Base-by-base conservation (phyloP, 2,329 filamentous ascomycete genomes). In the Trichoderma asperellum region DNA sequence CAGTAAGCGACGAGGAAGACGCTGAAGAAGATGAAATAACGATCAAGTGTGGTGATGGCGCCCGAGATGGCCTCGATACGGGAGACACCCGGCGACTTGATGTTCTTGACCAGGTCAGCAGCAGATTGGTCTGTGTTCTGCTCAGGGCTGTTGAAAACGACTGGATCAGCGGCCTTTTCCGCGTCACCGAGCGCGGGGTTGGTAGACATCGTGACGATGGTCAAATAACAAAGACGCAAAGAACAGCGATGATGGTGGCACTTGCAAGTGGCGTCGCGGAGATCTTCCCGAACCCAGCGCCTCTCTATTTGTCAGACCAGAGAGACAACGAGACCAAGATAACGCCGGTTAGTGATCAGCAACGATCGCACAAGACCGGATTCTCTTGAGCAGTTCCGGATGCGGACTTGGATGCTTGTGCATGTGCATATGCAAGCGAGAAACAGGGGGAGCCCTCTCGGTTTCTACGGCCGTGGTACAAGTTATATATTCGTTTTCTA, bases 1-100 rank as follows among this genome's bases (percentile, higher is more conserved):
- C 84, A 86, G 76, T 90, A 91, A 12, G 88, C 85, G 65, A 91
- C 79, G 37, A 91, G 76, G 75, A 91, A 91, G 71, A 91, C 81
- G 29, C 87, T 82, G 11, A 85, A 74, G 77, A 91, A 90, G 75
- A 91, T 83, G 71, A 83, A 81, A 70, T 87, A 72, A 35, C 87
- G 86, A 75, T 90, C 87, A 16, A 73, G 70, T 4, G 78, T 71
- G 21, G 84, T 87, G 47, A 90, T 83, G 71, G 86, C 82, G 10
- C 82, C 77, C 7, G 84, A 79, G 58, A 90, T 80, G 35, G 84
- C 85, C 76, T 89, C 86, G 71, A 90, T 85, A 12, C 88, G 85
- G n/a, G 76, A 79, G 7, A 91, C 87, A 76, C 88, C 88, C 5
- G 86, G 79, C 6, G 82, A 84, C 69, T 79, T 81, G 69, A 78